A percentile compares a stretch with the other conserved stretches of the same genome.
Evolutionary conservation across 495 filamentous ascomycete genomes (phyloP).

Genomic region (Aspergillus homomorphus): DNA sequence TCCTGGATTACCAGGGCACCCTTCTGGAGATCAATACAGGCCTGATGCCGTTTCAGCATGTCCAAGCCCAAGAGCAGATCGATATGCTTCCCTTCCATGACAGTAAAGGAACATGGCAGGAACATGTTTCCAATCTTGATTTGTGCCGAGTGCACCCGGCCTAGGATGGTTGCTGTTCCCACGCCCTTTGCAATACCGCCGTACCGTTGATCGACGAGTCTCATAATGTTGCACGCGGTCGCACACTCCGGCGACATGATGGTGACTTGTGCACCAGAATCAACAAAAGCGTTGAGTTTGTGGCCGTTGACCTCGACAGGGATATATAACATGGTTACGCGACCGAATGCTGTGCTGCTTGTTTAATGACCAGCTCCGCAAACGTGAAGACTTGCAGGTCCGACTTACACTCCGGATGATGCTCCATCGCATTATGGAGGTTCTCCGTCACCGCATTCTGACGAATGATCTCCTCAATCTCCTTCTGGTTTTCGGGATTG

Average conservation of each 20-base stretch:
- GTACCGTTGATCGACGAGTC: constrained; percentile 89
- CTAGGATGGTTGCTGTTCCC: constrained; percentile 89
- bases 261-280: constrained; percentile 95
- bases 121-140: constrained; percentile 88
- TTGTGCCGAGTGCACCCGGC: constrained; percentile 88
- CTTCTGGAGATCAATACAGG: constrained; percentile 79
- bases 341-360: constrained; percentile 70
- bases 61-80: constrained; percentile 91
- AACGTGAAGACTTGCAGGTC: neutral
- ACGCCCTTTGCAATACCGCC: constrained; percentile 89
- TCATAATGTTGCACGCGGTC: constrained; percentile 91
- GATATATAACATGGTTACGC: constrained; percentile 94
- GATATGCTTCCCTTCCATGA: constrained; percentile 99
- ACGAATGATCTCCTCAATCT: constrained; percentile 94
- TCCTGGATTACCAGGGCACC: constrained; percentile 82
- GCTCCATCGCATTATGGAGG: constrained; percentile 89
- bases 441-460: constrained; percentile 93
- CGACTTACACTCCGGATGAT: constrained; percentile 86
- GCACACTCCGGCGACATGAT: constrained; percentile 97
- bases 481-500: constrained; percentile 82
- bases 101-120: constrained; percentile 94
- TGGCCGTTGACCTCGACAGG: constrained; percentile 91
- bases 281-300: constrained; percentile 93
- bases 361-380: constrained; percentile 17
- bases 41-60: constrained; percentile 94